A percentile compares a stretch with the other conserved stretches of the same genome.
Conservation (phyloP, 192 early-diverging fungal genomes). For the Cetraspora pellucida region DNA sequence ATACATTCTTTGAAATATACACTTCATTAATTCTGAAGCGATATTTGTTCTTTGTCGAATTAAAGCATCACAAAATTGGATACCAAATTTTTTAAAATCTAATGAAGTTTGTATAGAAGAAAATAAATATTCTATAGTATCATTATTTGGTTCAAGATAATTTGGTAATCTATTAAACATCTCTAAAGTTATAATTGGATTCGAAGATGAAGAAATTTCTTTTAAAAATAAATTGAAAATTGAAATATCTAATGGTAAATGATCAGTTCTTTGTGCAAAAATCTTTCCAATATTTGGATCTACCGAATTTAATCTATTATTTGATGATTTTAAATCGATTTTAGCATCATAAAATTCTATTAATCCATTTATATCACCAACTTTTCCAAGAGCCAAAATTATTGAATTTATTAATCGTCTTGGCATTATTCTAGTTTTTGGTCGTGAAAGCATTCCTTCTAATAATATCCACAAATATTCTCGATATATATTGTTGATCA, state of each 20-base stretch:
- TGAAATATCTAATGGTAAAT: slow-evolving; percentile 6
- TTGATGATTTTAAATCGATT: background rate
- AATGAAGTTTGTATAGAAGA: background rate
- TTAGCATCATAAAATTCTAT: slow-evolving; percentile 16
- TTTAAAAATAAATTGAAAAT: slow-evolving; percentile 22
- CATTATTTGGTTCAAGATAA: slow-evolving; percentile 10
- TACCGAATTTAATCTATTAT: background rate
- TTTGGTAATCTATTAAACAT: slow-evolving; percentile 8
- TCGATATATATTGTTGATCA: background rate
- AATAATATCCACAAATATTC: slow-evolving; percentile 2
- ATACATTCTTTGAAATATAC: background rate
- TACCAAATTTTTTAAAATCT: background rate
- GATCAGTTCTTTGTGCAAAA: background rate
- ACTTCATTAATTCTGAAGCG: background rate
- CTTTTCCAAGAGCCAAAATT: slow-evolving; percentile 11
- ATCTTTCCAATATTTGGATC: background rate
- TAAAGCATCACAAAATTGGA: background rate
- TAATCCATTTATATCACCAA: slow-evolving; percentile 1
- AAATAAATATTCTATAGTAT: slow-evolving; percentile 24
- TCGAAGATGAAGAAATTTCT: background rate
- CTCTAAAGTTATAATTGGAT: background rate
- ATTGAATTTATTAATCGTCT: slow-evolving; percentile 21
- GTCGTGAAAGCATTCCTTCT: background rate
- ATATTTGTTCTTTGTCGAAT: background rate
- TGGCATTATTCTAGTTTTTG: slow-evolving; percentile 13